Percentiles rank a stretch among this genome's conserved stretches.
phyloP scores from a whole-genome alignment of 208 protist genomes.

The Trypanosoma avium region DNA sequence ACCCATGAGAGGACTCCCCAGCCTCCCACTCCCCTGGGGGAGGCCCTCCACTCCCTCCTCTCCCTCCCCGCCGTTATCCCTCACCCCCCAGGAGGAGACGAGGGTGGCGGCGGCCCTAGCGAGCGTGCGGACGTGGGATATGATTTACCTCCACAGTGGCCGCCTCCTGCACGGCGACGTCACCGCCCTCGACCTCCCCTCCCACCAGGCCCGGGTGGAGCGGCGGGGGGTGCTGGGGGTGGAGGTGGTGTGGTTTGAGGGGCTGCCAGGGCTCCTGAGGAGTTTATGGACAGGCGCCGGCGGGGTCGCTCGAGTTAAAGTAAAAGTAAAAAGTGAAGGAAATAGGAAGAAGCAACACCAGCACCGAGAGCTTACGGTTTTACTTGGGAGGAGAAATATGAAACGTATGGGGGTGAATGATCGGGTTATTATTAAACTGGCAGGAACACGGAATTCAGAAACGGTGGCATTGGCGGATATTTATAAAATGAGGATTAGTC shows the following conservation, averaged over 20 bases:
- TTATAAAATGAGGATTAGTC: constrained; percentile 54
- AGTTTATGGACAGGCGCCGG: constrained; percentile 29
- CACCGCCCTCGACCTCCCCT: constrained; percentile 45
- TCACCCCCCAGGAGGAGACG: constrained; percentile 20
- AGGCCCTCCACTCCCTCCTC: no score
- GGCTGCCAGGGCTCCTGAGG: constrained; percentile 39
- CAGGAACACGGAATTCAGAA: constrained; percentile 39
- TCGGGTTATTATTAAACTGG: constrained; percentile 58
- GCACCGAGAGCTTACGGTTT: constrained; percentile 52
- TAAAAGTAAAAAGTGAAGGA: constrained; percentile 58
- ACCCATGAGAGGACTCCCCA: no score
- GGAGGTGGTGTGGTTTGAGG: constrained; percentile 64
- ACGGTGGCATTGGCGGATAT: constrained; percentile 56
- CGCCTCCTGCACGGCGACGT: constrained; percentile 71
- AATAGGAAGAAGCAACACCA: no score
- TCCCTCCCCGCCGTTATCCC: not conserved
- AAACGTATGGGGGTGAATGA: constrained; percentile 40
- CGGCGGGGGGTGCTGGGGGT: constrained; percentile 75
- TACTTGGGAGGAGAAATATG: constrained; percentile 28
- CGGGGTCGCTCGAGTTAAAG: constrained; percentile 14
- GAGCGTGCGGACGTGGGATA: constrained; percentile 82
- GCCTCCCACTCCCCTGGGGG: no score
- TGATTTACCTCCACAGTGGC: constrained; percentile 77
- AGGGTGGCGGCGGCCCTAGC: constrained; percentile 52
- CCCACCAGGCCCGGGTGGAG: constrained; percentile 50